These are phyloP conservation scores for Graphium sp. DNA, from an alignment of 2,329 filamentous ascomycete genomes.

Conservation along the genomic window DNA sequence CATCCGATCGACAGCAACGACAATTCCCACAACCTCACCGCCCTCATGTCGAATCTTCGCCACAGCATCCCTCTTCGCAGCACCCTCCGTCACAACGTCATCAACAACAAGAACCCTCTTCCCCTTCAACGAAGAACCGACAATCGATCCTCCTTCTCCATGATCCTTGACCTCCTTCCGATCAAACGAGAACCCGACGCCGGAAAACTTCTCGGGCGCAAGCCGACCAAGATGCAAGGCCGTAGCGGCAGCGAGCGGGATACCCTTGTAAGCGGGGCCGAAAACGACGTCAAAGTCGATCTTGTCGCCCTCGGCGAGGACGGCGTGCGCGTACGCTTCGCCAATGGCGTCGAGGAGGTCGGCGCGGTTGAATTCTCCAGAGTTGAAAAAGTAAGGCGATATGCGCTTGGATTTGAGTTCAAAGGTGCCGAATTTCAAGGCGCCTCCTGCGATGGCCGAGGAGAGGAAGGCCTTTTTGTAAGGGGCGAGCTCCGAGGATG, in stretches of 20 bases:
- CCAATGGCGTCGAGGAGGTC: constrained; percentile 63
- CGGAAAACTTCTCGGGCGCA: constrained; percentile 46
- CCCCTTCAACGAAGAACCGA: constrained; percentile 70
- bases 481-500: constrained; percentile 25
- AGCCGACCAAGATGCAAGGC: constrained; percentile 59
- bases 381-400: constrained; percentile 98
- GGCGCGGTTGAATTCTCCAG: constrained; percentile 74
- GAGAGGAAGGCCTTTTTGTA: constrained; percentile 62
- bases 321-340: constrained; percentile 57
- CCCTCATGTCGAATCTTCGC: constrained; percentile 76
- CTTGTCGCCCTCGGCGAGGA: constrained; percentile 16
- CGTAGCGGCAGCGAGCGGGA: constrained; percentile 69
- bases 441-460: constrained; percentile 48
- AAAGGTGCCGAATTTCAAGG: constrained; percentile 70
- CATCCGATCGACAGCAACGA: constrained; percentile 76
- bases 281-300: constrained; percentile 73
- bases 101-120: constrained; percentile 84
- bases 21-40: constrained; percentile 69
- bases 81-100: constrained; percentile 92
- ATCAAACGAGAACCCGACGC: constrained; percentile 77
- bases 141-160: constrained; percentile 85
- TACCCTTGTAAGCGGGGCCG: constrained; percentile 92
- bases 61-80: constrained; percentile 83
- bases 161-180: constrained; percentile 94
- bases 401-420: constrained; percentile 82